Base-by-base conservation (phyloP, 2,329 filamentous ascomycete genomes). In the Triangularia verruculosa region DNA sequence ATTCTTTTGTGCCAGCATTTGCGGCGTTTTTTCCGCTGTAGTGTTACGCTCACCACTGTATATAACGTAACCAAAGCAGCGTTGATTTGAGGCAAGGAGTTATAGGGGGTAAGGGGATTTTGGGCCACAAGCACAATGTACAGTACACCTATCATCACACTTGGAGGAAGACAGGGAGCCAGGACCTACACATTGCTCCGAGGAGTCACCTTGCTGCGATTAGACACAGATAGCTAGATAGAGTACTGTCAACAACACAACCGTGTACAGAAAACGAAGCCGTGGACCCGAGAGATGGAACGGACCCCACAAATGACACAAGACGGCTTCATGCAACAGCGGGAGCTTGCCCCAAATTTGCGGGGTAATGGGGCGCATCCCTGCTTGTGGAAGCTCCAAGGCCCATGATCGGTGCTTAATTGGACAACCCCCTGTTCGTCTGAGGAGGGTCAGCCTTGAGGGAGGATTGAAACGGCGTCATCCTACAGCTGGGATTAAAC, bases 311-410 rank as follows among this genome's bases (percentile, higher is more conserved):
- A 47, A 20, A 47, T 47, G 39, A 47, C 39, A 47, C 39, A 47
- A 20, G n/a, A 47, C 39, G n/a, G 39, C 39, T 47, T 47, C 39
- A 47, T 47, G 39, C 39, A 47, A 47, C 39, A 47, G 39, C 39
- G 39, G 39, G 39, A 47, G 39, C 39, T 47, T 47, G 39, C 39
- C 39, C n/a, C 39, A 17, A 20, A 17, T 11, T 47, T 64, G 65
- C 63, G 65, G 65, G 63, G 65, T 62, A 62, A 58, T 25, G 22
- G 27, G 34, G 25, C 27, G 20, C 58, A 61, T 62, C 63, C 67
- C 66, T 67, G 63, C 59, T n/a, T 39, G 39, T 47, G 39, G 39
- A 61, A 57, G 30, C 25, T 28, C 52, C 15, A n/a, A 59, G 61
- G 52, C 52, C 52, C 61, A 62, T 66, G 59, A 64, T 34, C 61